Percentiles rank a stretch among this genome's conserved stretches.
phyloP scores from a whole-genome alignment of 257 asterid genomes.

The Capsicum rhomboideum region DNA sequence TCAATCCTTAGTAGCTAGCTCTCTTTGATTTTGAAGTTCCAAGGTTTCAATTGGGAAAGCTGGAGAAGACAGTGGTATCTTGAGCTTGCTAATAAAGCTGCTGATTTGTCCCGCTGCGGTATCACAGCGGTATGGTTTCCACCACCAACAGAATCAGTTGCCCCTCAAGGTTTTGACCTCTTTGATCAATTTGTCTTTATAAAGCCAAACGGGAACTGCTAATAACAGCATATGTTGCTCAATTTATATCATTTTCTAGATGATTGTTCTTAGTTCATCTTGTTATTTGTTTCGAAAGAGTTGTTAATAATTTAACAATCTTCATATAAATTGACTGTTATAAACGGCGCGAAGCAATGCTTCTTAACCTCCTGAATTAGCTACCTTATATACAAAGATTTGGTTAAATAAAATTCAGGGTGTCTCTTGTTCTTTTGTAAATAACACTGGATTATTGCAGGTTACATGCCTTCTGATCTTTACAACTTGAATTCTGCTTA shows the following conservation, averaged over 20 bases:
- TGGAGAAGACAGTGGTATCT: conserved; percentile 34
- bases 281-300: background rate
- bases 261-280: background rate
- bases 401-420: background rate
- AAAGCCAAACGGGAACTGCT: background rate
- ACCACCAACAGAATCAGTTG: conserved; percentile 42
- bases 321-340: background rate
- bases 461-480: conserved; percentile 44
- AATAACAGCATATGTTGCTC: background rate
- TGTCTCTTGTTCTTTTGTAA: background rate
- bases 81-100: conserved; percentile 31
- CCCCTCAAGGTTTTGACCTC: conserved; percentile 30
- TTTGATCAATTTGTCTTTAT: background rate
- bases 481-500: conserved; percentile 38
- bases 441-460: conserved; percentile 11
- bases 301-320: background rate
- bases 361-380: background rate
- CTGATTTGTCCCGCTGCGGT: conserved; percentile 36
- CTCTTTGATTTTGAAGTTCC: conserved; percentile 24
- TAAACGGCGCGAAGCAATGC: background rate
- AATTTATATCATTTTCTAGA: background rate
- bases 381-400: background rate
- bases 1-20: background rate
- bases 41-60: conserved; percentile 48
- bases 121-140: conserved; percentile 40